Evolutionary conservation across 306 rosid genomes (phyloP).

Genomic region (Vicia villosa): DNA sequence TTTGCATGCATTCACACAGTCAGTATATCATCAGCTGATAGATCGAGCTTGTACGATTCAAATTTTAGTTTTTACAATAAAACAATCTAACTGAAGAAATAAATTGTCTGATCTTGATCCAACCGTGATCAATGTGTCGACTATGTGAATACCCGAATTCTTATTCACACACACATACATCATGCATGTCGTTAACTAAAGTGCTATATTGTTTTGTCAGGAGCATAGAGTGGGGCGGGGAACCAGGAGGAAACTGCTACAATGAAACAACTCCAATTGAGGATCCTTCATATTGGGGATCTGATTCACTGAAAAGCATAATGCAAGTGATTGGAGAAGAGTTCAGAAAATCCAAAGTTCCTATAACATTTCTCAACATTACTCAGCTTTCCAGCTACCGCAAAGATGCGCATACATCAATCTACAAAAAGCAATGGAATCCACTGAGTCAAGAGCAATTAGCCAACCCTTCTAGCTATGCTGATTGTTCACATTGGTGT

Average conservation of each 20-base stretch:
- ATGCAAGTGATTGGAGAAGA: slow-evolving; percentile 84
- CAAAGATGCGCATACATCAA: slow-evolving; percentile 87
- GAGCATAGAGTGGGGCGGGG: slow-evolving; percentile 87
- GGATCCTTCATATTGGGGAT: slow-evolving; percentile 76
- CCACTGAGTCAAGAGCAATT: slow-evolving; percentile 69
- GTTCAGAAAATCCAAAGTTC: slow-evolving; percentile 55
- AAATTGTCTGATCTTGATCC: background rate
- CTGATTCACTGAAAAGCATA: slow-evolving; percentile 61
- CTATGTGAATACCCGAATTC: background rate
- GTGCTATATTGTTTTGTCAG: slow-evolving; percentile 41
- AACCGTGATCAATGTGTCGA: background rate
- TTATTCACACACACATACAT: background rate
- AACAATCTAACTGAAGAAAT: too few species aligned
- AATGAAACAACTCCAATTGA: slow-evolving; percentile 79
- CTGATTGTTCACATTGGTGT: slow-evolving; percentile 94
- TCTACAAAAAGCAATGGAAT: slow-evolving; percentile 92
- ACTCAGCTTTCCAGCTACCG: slow-evolving; percentile 84
- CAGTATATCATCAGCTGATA: background rate
- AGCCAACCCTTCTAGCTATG: slow-evolving; percentile 82
- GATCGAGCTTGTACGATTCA: background rate
- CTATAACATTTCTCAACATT: slow-evolving; percentile 80
- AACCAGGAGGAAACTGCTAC: slow-evolving; percentile 72
- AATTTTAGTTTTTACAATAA: too few species aligned
- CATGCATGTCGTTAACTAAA: background rate
- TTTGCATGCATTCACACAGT: background rate